A percentile compares a stretch with the other conserved stretches of the same genome.
phyloP scores from a whole-genome alignment of 495 filamentous ascomycete genomes.

The Evernia prunastri region DNA sequence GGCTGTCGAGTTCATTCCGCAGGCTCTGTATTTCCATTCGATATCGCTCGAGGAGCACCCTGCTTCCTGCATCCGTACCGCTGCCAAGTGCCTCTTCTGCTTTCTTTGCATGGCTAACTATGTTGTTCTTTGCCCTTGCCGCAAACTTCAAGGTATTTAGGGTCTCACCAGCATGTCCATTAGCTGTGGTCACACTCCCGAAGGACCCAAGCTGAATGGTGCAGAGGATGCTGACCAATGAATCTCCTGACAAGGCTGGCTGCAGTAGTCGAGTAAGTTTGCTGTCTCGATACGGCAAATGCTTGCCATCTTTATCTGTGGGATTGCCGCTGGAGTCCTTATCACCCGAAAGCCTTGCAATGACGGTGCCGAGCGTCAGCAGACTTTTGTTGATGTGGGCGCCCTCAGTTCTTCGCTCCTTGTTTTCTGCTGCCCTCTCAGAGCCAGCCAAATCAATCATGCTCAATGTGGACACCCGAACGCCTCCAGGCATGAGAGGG shows the following conservation, averaged over 20 bases:
- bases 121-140: conserved; percentile 92
- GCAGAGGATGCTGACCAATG: conserved; percentile 93
- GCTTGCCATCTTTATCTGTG: conserved; percentile 73
- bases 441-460: conserved; percentile 96
- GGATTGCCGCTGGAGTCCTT: conserved; percentile 76
- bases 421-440: conserved; percentile 89
- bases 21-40: conserved; percentile 88
- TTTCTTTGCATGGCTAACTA: conserved; percentile 93
- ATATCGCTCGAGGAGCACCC: conserved; percentile 87
- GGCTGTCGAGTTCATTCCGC: conserved; percentile 70
- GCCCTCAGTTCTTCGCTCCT: conserved; percentile 89
- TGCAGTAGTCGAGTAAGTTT: conserved; percentile 92
- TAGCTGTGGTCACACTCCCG: conserved; percentile 53
- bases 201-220: conserved; percentile 76
- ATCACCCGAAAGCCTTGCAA: conserved; percentile 73
- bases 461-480: conserved; percentile 89
- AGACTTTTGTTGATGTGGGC: conserved; percentile 98
- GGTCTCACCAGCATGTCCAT: conserved; percentile 74
- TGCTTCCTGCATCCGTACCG: conserved; percentile 54
- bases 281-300: conserved; percentile 93
- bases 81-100: conserved; percentile 79
- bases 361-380: conserved; percentile 90
- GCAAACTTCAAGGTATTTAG: conserved; percentile 96
- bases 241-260: conserved; percentile 86
- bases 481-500: conserved; percentile 77